Percentiles rank a stretch among this genome's conserved stretches.
These are phyloP conservation scores for Prunus mira DNA, from an alignment of 306 rosid genomes.

Conservation along the genomic window DNA sequence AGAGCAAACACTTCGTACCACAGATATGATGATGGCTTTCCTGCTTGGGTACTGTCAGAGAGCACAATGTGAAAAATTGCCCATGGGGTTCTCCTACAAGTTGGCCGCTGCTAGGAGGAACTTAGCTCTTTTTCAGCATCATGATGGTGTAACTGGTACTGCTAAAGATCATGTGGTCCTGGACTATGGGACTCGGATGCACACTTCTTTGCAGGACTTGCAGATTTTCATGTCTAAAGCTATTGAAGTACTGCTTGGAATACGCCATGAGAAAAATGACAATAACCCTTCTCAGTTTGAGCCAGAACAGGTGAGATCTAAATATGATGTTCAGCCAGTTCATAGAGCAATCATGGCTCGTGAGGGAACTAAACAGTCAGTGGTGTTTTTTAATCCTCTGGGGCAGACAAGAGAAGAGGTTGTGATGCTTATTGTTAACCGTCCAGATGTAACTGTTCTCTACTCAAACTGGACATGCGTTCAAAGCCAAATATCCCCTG, in stretches of 20 bases:
- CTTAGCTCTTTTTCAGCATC: slow-evolving; percentile 98
- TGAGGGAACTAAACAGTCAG: slow-evolving; percentile 63
- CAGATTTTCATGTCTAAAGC: slow-evolving; percentile 90
- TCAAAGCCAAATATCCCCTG: slow-evolving; percentile 83
- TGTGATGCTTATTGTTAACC: slow-evolving; percentile 71
- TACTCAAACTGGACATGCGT: slow-evolving; percentile 77
- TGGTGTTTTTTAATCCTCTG: slow-evolving; percentile 65
- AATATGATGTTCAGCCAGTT: slow-evolving; percentile 82
- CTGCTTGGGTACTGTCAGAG: slow-evolving; percentile 75
- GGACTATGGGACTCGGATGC: slow-evolving; percentile 94
- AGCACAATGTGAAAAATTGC: slow-evolving; percentile 80
- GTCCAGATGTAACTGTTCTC: slow-evolving; percentile 71
- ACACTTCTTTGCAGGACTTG: slow-evolving; percentile 85
- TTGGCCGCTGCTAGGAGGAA: slow-evolving; percentile 97
- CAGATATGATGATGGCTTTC: slow-evolving; percentile 85
- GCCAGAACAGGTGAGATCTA: slow-evolving; percentile 77
- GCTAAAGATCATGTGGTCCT: slow-evolving; percentile 92
- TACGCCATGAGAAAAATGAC: slow-evolving; percentile 72
- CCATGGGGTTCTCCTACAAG: slow-evolving; percentile 74
- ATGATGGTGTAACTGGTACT: slow-evolving; percentile 98
- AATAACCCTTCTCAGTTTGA: slow-evolving; percentile 74
- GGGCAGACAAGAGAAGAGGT: slow-evolving; percentile 94
- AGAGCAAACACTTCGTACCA: slow-evolving; percentile 87
- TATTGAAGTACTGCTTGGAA: slow-evolving; percentile 80
- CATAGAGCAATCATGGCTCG: slow-evolving; percentile 61